Conservation (phyloP, 2,329 filamentous ascomycete species). For the Stemphylium vesicarium region DNA sequence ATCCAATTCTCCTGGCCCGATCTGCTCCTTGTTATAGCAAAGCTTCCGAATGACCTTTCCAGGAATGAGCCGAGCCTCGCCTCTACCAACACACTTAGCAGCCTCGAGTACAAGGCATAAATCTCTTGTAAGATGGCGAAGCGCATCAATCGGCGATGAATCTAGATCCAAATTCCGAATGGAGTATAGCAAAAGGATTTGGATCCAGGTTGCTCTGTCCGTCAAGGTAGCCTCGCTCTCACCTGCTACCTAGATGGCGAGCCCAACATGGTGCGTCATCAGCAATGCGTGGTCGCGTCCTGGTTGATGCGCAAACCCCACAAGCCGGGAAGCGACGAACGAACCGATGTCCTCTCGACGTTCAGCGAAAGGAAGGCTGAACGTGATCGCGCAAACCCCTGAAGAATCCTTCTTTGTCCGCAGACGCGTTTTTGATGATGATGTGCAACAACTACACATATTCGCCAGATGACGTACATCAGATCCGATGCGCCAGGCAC, state of each 20-base stretch:
- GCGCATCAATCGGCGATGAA: too few relatives aligned
- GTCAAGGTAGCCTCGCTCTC: conserved; percentile 1
- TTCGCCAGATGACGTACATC: not conserved
- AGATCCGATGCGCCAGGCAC: not conserved
- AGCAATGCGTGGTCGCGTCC: not conserved
- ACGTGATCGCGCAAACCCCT: not conserved
- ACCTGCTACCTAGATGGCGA: not conserved
- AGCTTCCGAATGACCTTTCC: too few relatives aligned
- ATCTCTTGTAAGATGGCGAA: not conserved
- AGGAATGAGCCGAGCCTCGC: too few relatives aligned
- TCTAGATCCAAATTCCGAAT: not conserved
- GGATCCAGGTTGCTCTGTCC: not conserved
- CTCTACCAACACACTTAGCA: not conserved
- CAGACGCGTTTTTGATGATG: not conserved
- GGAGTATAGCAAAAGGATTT: not conserved
- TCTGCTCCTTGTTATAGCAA: too few relatives aligned
- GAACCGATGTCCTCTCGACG: not conserved
- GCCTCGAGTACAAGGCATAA: not conserved
- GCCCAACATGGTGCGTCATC: conserved; percentile 3
- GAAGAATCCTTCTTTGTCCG: not conserved
- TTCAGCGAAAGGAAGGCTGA: not conserved
- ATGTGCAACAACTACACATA: not conserved
- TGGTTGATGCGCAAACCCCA: not conserved
- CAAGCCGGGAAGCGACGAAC: not conserved
- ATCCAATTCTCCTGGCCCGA: too few relatives aligned